Evolutionary conservation across 192 early-diverging fungal species (phyloP).

Genomic region (Allomyces macrogynus): DNA sequence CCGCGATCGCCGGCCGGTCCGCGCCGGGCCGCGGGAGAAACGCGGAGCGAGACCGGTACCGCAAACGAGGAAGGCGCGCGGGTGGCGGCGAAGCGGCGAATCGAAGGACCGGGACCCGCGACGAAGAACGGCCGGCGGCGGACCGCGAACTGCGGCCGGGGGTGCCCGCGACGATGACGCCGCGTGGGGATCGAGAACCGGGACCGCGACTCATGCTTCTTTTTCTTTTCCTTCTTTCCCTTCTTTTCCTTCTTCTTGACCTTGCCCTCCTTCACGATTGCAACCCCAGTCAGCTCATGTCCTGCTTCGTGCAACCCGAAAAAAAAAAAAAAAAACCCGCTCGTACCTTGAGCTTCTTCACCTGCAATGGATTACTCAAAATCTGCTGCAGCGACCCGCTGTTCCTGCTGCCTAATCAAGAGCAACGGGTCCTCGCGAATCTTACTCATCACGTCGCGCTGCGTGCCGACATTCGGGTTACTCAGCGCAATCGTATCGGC

Average conservation of each 20-base stretch:
- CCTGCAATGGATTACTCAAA: conserved; percentile 44
- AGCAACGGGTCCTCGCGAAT: conserved; percentile 80
- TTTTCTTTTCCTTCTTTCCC: conserved; percentile 22
- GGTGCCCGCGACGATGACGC: conserved; percentile 3
- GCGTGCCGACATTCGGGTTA: conserved; percentile 55
- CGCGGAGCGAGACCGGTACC: too few species aligned
- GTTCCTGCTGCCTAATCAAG: conserved; percentile 70
- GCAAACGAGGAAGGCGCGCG: too few species aligned
- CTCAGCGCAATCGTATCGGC: conserved; percentile 21
- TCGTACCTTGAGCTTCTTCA: conserved; percentile 28
- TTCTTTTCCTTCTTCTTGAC: conserved; percentile 25
- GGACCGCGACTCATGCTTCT: conserved; percentile 7
- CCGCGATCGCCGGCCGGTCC: too few species aligned
- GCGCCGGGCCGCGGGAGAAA: too few species aligned
- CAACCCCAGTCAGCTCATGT: too few species aligned
- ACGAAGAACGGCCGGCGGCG: conserved; percentile 4
- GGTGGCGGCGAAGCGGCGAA: background rate
- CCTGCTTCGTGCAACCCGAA: too few species aligned
- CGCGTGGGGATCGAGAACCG: conserved; percentile 1
- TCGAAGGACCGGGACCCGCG: background rate
- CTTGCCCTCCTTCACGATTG: conserved; percentile 14
- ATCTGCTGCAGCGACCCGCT: conserved; percentile 52
- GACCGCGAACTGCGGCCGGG: conserved; percentile 4
- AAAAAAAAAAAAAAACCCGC: too few species aligned
- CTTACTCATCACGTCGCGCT: conserved; percentile 62